Base-by-base conservation (phyloP, 1,284 basidiomycete genomes). In the Apiotrichum laibachii region DNA sequence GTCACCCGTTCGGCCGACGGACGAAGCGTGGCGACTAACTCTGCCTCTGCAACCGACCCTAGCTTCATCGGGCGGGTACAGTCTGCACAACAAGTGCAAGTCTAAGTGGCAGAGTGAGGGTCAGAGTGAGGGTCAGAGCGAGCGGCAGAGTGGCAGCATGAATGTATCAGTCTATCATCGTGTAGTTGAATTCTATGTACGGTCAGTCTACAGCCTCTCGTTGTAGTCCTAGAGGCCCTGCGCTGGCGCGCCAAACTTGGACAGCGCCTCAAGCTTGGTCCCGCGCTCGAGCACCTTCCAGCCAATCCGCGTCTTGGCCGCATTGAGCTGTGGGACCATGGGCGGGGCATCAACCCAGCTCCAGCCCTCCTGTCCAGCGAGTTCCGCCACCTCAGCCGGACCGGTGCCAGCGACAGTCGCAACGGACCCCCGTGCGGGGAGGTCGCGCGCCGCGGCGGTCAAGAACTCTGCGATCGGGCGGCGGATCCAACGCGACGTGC, bases 391-490 rank as follows among this genome's bases (percentile, higher is more conserved):
- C n/a, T n/a, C n/a, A n/a, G n/a, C n/a, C n/a, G n/a, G n/a, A n/a
- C n/a, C n/a, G n/a, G 26, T 31, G 26, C 40, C 60, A 15, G 4
- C 16, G 1, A 26, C n/a, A 6, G 47, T 49, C 10, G 5, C 10
- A 2, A 60, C 53, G 7, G 18, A 21, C 0, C 46, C 49, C 9
- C 56, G 42, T 1, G 62, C 56, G 11, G 43, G 21, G 5, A 63
- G 54, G 47, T 63, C 62, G 12, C 62, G 56, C 9, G 53, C 54
- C 2, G 70, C 69, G 15, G 75, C 75, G 5, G 50, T 52, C 9
- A 77, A 52, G 62, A 71, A 79, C 55, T 79, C 75, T 5, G 63
- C 61, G 9, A 77, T 65, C 1, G 77, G 77, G 46, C 67, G 68
- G 21, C 68, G 56, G 12, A 79, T 64, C 77, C 77, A 79, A 50